phyloP scores from a whole-genome alignment of 306 rosid genomes.

The Coriaria nepalensis region DNA sequence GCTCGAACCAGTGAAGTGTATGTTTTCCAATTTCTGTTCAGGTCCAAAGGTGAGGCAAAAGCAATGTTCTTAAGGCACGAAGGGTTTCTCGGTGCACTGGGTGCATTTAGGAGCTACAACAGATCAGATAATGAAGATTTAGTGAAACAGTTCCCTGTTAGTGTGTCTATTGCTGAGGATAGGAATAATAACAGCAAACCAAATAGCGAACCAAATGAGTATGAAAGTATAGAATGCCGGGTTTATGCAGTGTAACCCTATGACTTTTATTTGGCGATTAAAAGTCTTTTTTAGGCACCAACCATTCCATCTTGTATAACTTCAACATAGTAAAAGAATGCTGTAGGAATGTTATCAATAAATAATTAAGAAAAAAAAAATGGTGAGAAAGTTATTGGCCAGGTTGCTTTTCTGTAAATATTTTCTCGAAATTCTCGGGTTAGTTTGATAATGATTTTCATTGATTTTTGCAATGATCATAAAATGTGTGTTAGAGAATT shows the following conservation, averaged over 20 bases:
- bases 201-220: conserved; percentile 41
- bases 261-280: neutral
- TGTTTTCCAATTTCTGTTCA: too few relatives aligned
- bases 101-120: conserved; percentile 70
- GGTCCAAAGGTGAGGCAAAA: conserved; percentile 95
- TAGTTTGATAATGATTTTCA: too few relatives aligned
- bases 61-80: conserved; percentile 90
- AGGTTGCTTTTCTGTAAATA: too few relatives aligned
- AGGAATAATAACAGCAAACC: conserved; percentile 16
- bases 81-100: conserved; percentile 94
- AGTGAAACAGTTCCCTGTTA: conserved; percentile 25
- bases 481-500: too few relatives aligned
- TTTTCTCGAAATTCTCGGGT: too few relatives aligned
- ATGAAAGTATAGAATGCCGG: conserved; percentile 64
- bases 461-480: too few relatives aligned
- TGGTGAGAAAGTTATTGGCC: too few relatives aligned
- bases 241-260: conserved; percentile 16
- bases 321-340: neutral
- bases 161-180: conserved; percentile 25
- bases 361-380: neutral
- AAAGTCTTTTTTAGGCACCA: too few relatives aligned
- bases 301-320: neutral
- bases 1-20: too few relatives aligned
- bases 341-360: too few relatives aligned
- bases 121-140: conserved; percentile 47